Evolutionary conservation across 2,329 filamentous ascomycete species (phyloP), one percentile per base, ranked within the genome.

Genomic region (Dactylellina sp.): DNA sequence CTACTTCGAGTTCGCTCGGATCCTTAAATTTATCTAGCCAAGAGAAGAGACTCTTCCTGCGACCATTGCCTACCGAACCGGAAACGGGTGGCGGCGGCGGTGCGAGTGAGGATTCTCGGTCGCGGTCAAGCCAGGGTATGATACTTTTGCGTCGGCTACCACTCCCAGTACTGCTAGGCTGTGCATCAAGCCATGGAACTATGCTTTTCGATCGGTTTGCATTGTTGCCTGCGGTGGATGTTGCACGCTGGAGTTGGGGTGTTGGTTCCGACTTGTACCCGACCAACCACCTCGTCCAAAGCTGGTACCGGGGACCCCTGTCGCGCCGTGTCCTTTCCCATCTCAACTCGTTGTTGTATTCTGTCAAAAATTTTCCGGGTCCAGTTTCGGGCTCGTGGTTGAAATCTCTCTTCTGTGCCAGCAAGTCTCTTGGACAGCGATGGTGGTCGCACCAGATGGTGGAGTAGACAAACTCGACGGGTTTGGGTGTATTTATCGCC

Each of bases 401-500:
- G 47, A 64, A 60, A 25, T 52, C 46, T 14, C 40, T 53, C 47
- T 60, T 72, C 39, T 65, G 68, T 24, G 68, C 60, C 7, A 72
- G 47, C 7, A 72, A 35, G 49, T 72, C 60, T 20, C 39, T 65
- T 4, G 70, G 61, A 22, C 70, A 74, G 4, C 70, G 46, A 14
- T 74, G 70, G n/a, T 74, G 70, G 20, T 74, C 70, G 49, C 70
- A 74, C 70, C 70, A 74, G 18, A 74, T 66, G 7, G 70, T 74
- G 35, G 70, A 65, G 24, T 74, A 74, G 16, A 72, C 55, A 40
- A 57, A 72, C 39, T 72, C 68, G 24, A 60, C 52, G 3, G 68
- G 52, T 35, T 72, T 72, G 0, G 60, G 44, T 4, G 60, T 60
- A 9, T 68, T 66, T 11, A 66, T 59, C 20, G 62, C 53, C 53